These are phyloP conservation scores for Cryomyces minteri DNA, from an alignment of 495 filamentous ascomycete species.

Conservation along the genomic window DNA sequence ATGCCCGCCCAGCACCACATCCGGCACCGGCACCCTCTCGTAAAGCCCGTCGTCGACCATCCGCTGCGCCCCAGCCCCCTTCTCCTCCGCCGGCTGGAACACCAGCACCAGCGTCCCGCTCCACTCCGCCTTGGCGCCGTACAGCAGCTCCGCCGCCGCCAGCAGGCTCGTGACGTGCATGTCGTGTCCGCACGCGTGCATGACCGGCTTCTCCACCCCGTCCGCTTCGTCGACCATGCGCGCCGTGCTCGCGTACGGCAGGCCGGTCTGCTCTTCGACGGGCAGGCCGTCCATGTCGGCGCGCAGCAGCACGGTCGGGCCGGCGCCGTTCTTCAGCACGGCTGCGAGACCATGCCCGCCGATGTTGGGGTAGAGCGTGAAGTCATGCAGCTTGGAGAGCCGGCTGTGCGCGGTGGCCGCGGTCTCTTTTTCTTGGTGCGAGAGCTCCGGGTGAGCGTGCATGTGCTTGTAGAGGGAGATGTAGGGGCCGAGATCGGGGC, in stretches of 20 bases:
- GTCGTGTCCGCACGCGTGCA: slow-evolving; percentile 55
- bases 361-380: slow-evolving; percentile 28
- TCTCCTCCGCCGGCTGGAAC: slow-evolving; percentile 46
- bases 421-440: slow-evolving; percentile 30
- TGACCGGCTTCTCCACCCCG: slow-evolving; percentile 32
- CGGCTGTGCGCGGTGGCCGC: slow-evolving; percentile 24
- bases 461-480: slow-evolving; percentile 36
- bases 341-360: slow-evolving; percentile 38
- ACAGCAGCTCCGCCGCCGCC: slow-evolving; percentile 28
- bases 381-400: slow-evolving; percentile 17
- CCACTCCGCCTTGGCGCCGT: slow-evolving; percentile 26
- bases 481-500: slow-evolving; percentile 22
- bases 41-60: slow-evolving; percentile 48
- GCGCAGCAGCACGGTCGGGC: slow-evolving; percentile 33
- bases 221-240: slow-evolving; percentile 22
- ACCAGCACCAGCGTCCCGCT: slow-evolving; percentile 34
- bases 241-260: slow-evolving; percentile 34
- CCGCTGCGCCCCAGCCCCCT: slow-evolving; percentile 31
- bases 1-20: slow-evolving; percentile 39
- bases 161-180: slow-evolving; percentile 37
- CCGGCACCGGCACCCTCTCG: slow-evolving; percentile 28
- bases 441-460: slow-evolving; percentile 39
- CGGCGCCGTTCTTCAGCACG: slow-evolving; percentile 35
- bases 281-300: slow-evolving; percentile 48
- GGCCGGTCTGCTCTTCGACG: slow-evolving; percentile 33